phyloP scores from a whole-genome alignment of 2,329 filamentous ascomycete genomes.

The Claviceps lovelessii region DNA sequence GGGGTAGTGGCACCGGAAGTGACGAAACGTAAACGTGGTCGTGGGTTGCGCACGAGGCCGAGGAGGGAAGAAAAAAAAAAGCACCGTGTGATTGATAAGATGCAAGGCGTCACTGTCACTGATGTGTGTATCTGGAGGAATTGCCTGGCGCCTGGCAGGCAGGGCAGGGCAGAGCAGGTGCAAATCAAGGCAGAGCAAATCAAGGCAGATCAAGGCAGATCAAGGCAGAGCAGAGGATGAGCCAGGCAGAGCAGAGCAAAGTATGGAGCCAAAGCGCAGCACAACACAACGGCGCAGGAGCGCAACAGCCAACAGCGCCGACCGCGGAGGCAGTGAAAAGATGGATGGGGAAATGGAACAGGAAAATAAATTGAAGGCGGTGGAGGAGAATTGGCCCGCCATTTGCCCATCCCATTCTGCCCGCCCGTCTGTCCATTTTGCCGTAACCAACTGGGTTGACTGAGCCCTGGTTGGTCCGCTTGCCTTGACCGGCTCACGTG shows the following conservation, averaged over 20 bases:
- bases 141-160: background rate
- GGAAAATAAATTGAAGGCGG: conserved; percentile 1
- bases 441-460: background rate
- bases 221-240: no score
- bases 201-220: no score
- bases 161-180: background rate
- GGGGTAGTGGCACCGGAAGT: conserved; percentile 4
- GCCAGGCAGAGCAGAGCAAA: background rate
- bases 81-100: background rate
- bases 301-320: conserved; percentile 2
- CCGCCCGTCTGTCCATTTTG: no score
- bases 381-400: conserved; percentile 3
- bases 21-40: background rate
- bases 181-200: background rate
- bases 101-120: background rate
- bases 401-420: background rate
- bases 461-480: background rate
- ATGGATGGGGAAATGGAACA: conserved; percentile 1
- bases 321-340: conserved; percentile 3
- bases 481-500: background rate
- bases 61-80: background rate
- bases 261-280: no score
- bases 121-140: background rate
- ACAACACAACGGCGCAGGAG: background rate
- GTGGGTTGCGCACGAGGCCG: background rate